Evolutionary conservation across 768 basidiomycete species (phyloP).

Genomic region (Hortiboletus campestris): DNA sequence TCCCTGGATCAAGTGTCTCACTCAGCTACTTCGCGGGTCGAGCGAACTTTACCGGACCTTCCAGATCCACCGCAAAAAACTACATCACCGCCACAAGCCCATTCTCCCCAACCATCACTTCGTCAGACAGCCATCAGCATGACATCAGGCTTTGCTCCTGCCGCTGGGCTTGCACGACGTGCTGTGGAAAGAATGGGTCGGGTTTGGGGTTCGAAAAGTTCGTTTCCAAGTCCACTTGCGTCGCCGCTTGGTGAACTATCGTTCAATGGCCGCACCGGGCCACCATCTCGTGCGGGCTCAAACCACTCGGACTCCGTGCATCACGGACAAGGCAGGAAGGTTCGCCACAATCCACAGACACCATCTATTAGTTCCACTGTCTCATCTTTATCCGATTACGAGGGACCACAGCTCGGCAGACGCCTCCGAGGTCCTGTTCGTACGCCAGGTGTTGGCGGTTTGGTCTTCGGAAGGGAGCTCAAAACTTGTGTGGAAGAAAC

Average conservation of each 20-base stretch:
- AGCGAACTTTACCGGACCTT: conserved; percentile 32
- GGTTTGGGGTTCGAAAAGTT: conserved; percentile 49
- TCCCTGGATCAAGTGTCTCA: conserved; percentile 24
- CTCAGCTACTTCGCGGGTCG: conserved; percentile 26
- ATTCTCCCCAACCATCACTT: conserved; percentile 34
- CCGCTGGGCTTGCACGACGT: conserved; percentile 71
- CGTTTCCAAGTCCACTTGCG: conserved; percentile 42
- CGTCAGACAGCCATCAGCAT: conserved; percentile 74
- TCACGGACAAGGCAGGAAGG: conserved; percentile 33
- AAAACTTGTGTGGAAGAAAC: conserved; percentile 55
- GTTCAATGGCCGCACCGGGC: conserved; percentile 33
- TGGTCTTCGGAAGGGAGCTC: conserved; percentile 70
- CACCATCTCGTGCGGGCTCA: conserved; percentile 40
- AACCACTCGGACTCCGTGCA: conserved; percentile 34
- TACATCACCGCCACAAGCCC: conserved; percentile 1
- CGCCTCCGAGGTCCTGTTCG: conserved; percentile 54
- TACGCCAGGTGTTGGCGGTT: conserved; percentile 40
- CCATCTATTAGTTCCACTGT: conserved; percentile 55
- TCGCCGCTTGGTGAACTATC: conserved; percentile 44
- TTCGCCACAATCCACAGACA: conserved; percentile 55
- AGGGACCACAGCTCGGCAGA: conserved; percentile 55
- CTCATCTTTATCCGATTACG: conserved; percentile 48
- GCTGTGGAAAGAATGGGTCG: conserved; percentile 77
- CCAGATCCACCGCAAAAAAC: conserved; percentile 21
- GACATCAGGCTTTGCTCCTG: conserved; percentile 64